Percentiles rank a stretch among this genome's conserved stretches.
Evolutionary conservation across 495 filamentous ascomycete genomes (phyloP).

Genomic region (Penicillium nucicola): DNA sequence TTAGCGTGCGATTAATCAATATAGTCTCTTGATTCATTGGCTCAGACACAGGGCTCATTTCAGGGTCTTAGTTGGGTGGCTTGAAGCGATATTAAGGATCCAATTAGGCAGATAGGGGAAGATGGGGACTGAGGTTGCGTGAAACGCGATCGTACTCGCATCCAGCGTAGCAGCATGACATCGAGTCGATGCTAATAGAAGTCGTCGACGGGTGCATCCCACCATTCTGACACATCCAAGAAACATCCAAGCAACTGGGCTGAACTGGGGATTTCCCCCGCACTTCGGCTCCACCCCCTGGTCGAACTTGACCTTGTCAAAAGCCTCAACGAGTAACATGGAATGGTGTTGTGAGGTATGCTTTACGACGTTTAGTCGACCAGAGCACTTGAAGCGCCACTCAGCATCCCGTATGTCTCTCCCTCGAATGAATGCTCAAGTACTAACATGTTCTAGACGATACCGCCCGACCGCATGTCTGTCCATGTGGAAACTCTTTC

Average conservation of each 20-base stretch:
- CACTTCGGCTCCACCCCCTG: neutral
- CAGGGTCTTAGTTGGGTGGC: too few relatives aligned
- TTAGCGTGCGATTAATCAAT: conserved; percentile 16
- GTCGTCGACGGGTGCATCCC: too few relatives aligned
- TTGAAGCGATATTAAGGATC: too few relatives aligned
- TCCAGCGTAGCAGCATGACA: conserved; percentile 29
- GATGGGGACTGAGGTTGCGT: too few relatives aligned
- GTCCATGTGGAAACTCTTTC: conserved; percentile 14
- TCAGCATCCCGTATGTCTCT: conserved; percentile 17
- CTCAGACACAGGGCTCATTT: neutral
- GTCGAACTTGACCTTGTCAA: neutral
- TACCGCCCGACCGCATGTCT: conserved; percentile 16
- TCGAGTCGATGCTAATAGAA: too few relatives aligned
- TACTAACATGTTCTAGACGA: conserved; percentile 9
- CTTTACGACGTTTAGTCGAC: conserved; percentile 17
- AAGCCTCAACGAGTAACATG: neutral
- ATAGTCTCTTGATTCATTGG: conserved; percentile 7
- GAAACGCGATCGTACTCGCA: too few relatives aligned
- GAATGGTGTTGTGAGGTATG: conserved; percentile 19
- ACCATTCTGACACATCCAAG: too few relatives aligned
- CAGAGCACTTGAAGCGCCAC: conserved; percentile 26
- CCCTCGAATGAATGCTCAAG: neutral
- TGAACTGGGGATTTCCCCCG: too few relatives aligned
- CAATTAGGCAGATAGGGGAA: too few relatives aligned
- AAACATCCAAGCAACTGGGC: too few relatives aligned